Evolutionary conservation across 768 basidiomycete species (phyloP).

Genomic region (Lactarius sp.): DNA sequence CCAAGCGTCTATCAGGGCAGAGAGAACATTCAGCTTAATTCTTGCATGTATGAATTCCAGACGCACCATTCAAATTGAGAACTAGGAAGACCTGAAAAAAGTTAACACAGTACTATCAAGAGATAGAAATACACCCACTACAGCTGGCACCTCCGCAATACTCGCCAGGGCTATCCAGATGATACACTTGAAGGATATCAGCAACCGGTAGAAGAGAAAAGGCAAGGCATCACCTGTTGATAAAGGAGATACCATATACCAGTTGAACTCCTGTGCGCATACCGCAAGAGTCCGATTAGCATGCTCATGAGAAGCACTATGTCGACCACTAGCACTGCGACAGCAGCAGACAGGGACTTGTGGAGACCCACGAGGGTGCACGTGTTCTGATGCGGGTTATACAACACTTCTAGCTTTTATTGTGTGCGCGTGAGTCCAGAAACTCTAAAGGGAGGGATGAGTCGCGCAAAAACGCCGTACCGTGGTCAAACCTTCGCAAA

Average conservation of each 20-base stretch:
- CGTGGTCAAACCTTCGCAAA: background rate
- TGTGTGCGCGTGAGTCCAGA: background rate
- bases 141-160: background rate
- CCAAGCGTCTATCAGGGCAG: constrained; percentile 10
- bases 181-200: background rate
- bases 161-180: background rate
- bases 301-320: background rate
- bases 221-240: background rate
- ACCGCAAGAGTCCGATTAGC: background rate
- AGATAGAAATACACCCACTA: background rate
- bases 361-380: background rate
- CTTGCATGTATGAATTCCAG: background rate
- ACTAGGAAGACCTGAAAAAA: constrained; percentile 6
- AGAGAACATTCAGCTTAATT: background rate
- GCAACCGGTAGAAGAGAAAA: background rate
- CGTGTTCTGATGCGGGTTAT: no score
- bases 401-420: background rate
- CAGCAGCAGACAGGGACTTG: background rate
- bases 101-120: background rate
- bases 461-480: background rate
- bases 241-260: constrained; percentile 5
- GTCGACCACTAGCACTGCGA: background rate
- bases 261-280: background rate
- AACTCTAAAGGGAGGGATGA: background rate
- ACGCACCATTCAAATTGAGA: constrained; percentile 15